Evolutionary conservation across 768 basidiomycete genomes (phyloP).

Genomic region (Butyriboletus loyo): DNA sequence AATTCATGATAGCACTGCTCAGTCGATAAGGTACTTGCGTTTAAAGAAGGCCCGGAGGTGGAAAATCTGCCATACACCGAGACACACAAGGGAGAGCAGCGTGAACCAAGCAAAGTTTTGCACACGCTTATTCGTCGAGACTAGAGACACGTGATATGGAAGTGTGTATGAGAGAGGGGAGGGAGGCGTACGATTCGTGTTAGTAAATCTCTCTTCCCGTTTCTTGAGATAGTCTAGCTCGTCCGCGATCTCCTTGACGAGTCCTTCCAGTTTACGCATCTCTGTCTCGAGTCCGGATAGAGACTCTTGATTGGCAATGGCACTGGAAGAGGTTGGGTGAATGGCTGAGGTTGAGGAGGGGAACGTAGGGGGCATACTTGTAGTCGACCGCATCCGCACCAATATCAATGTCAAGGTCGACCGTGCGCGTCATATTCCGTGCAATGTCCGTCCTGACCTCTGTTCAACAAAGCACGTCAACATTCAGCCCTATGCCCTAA

Average conservation of each 20-base stretch:
- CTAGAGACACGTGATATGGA: conserved; percentile 37
- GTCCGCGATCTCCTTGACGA: conserved; percentile 92
- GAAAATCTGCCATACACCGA: conserved; percentile 94
- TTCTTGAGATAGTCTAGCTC: conserved; percentile 89
- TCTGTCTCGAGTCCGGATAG: conserved; percentile 94
- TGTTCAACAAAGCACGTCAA: conserved; percentile 17
- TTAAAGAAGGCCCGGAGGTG: conserved; percentile 96
- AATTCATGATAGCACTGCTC: conserved; percentile 18
- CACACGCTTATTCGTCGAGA: conserved; percentile 88
- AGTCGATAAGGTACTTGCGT: conserved; percentile 91
- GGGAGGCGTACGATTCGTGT: conserved; percentile 77
- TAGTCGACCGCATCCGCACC: conserved; percentile 99
- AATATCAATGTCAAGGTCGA: conserved; percentile 96
- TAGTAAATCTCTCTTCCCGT: conserved; percentile 84
- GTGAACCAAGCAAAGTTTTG: conserved; percentile 93
- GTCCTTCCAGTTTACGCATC: conserved; percentile 95
- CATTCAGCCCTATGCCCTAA: background rate
- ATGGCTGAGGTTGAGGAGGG: background rate
- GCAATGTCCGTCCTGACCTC: conserved; percentile 48
- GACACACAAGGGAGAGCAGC: conserved; percentile 66
- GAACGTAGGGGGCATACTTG: conserved; percentile 60
- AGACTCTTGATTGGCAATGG: conserved; percentile 98
- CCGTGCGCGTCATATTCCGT: conserved; percentile 53
- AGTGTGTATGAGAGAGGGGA: background rate
- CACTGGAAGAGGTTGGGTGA: conserved; percentile 45